Evolutionary conservation across 2,329 filamentous ascomycete species (phyloP), one percentile per base, ranked within the genome.

Genomic region (Pyricularia sp.): DNA sequence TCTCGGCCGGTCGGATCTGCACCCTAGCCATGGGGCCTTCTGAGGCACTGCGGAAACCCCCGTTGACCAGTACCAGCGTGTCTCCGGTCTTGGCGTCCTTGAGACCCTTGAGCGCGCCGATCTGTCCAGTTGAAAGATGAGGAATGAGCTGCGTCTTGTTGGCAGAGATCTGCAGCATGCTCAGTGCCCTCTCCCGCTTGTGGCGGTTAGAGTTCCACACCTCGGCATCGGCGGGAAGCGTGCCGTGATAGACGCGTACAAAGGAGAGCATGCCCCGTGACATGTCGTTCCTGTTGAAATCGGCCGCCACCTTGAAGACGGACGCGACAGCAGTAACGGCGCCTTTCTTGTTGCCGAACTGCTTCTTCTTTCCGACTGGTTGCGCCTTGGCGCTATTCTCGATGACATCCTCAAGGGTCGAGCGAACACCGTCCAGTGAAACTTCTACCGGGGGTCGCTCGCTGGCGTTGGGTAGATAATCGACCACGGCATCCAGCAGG

Each of bases 281-380:
- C 55, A 71, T 71, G 17, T 72, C 36, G 31, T 72, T 72, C 36
- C 73, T 70, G n/a, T 90, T 90, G 10, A 91, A 83, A 75, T 98
- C 94, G 72, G 94, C 91, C 72, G 95, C 93, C 6, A 98, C 95
- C 79, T 99, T 99, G 85, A 98, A 99, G 1, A 98, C 86, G 20
- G 90, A 92, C 30, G 88, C 85, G 2, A 88, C 79, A 6, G 84
- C 81, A 10, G 81, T 79, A 65, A 80, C 71, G 2, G 75, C 75
- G 9, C 30, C 50, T 26, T 61, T 61, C 14, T 61, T 20, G 23
- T 61, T 61, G 58, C 23, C 58, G n/a, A 17, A 12, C 12, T 28
- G 50, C 50, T 67, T 67, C 25, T 67, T 67, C 42, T 28, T 79
- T 77, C 1, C 20, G 12, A 30, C 17, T 59, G 10, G 23, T 23